phyloP scores from a whole-genome alignment of 73 alveolate species.

The Paramecium pentaurelia region DNA sequence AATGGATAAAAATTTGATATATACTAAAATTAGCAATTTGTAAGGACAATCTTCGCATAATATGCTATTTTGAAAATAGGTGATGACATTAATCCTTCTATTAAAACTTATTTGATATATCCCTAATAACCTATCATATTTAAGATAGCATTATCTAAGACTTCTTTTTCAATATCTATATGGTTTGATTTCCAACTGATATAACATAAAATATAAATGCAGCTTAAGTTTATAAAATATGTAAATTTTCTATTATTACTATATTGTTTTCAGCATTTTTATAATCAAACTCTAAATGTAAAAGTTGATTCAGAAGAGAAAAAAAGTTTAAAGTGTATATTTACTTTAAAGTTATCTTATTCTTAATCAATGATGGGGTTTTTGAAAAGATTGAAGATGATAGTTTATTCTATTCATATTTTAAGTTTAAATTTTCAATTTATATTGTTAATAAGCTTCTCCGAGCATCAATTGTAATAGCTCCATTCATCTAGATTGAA shows the following conservation, averaged over 20 bases:
- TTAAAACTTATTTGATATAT: background rate
- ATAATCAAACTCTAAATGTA: too few relatives aligned
- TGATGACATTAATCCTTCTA: background rate
- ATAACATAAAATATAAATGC: background rate
- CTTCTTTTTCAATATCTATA: background rate
- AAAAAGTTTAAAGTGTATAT: background rate
- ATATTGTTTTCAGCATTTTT: too few relatives aligned
- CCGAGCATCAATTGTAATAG: too few relatives aligned
- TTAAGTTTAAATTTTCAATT: too few relatives aligned
- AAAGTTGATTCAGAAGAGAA: background rate
- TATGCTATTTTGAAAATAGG: background rate
- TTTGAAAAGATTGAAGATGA: background rate
- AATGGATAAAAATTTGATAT: background rate
- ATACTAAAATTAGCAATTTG: background rate
- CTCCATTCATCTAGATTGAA: too few relatives aligned
- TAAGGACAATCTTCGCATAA: background rate
- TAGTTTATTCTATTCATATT: background rate
- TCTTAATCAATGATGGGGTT: background rate
- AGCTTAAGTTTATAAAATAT: background rate
- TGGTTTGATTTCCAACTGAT: background rate
- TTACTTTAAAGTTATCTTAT: too few relatives aligned
- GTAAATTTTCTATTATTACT: too few relatives aligned
- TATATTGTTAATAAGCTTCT: too few relatives aligned
- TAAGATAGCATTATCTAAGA: background rate
- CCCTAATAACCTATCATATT: background rate